Base-by-base conservation (phyloP, 2,329 filamentous ascomycete species). In the Claviceps monticola region DNA sequence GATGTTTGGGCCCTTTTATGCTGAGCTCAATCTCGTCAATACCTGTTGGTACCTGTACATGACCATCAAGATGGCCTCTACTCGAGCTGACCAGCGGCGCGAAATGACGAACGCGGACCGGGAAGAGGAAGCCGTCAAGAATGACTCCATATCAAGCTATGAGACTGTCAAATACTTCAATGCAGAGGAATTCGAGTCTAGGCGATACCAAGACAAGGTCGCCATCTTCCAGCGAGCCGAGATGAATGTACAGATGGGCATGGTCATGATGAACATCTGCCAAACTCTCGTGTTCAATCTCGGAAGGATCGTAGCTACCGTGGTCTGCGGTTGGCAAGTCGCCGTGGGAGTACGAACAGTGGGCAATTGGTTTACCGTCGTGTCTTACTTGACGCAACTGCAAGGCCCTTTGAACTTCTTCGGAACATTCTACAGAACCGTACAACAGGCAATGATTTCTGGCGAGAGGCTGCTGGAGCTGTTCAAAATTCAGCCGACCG, bases 101-200 rank as follows among this genome's bases (percentile, higher is more conserved):
- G 81, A 91, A 62, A 96, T 96, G 85, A 91, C 91, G 49, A 97
- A 96, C 64, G 88, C 89, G 14, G 89, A 93, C 59, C 80, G 93
- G 56, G 89, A 96, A 68, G 89, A 96, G 68, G 91, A 96, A 67
- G 93, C 93, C 6, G 89, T 97, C 59, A 97, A 97, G 70, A 97
- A 96, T 64, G 93, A 98, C 66, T 97, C 93, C 0, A 93, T 98
- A 73, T 89, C 93, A 56, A 95, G 89, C n/a, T 98, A 97, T 66
- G 93, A 98, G 71, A 91, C 86, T 2, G 87, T 91, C 64, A 93
- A 91, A 64, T 91, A 91, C 62, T 93, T 93, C 74, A 91, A 91
- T 59, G 86, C 86, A 7, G 87, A 91, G 62, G 73, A 79, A 2
- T 90, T 86, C 62, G 87, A 93, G 62, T 89, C 88, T 58, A 71